Percentiles rank a stretch among this genome's conserved stretches.
Conservation (phyloP, 345 rosid genomes). For the Brassica cretica region DNA sequence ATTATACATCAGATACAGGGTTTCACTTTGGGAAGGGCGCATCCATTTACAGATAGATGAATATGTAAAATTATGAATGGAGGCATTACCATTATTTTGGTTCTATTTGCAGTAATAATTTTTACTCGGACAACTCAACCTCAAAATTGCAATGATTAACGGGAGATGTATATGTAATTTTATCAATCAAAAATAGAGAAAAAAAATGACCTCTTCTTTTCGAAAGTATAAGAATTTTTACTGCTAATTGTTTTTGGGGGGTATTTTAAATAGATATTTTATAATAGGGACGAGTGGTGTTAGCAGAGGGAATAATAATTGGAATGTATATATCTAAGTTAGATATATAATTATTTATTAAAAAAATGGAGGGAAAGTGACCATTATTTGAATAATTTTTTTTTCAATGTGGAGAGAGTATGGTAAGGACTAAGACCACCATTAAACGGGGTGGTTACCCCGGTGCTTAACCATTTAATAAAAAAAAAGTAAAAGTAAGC, state of each 20-base stretch:
- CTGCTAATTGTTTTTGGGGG: not conserved
- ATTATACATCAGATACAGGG: not conserved
- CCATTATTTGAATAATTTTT: slow-evolving; percentile 17
- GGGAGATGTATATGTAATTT: not conserved
- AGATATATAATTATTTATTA: not conserved
- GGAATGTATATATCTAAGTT: slow-evolving; percentile 4
- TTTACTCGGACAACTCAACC: not conserved
- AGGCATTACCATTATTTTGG: not conserved
- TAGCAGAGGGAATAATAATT: not conserved
- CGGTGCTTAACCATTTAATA: too few species aligned
- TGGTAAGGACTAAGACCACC: slow-evolving; percentile 10
- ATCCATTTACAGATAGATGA: not conserved
- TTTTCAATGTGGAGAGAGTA: not conserved
- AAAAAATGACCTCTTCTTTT: not conserved
- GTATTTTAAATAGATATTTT: not conserved
- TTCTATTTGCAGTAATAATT: not conserved
- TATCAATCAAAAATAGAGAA: not conserved
- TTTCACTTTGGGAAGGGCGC: not conserved
- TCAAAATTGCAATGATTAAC: not conserved
- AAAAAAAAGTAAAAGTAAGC: too few species aligned
- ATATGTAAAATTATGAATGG: not conserved
- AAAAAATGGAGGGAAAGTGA: slow-evolving; percentile 4
- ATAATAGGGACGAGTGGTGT: slow-evolving; percentile 22
- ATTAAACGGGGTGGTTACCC: too few species aligned
- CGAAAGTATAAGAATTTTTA: not conserved